A percentile compares a stretch with the other conserved stretches of the same genome.
Evolutionary conservation across 2,329 filamentous ascomycete genomes (phyloP).

Genomic region (Beauveria brongniartii): DNA sequence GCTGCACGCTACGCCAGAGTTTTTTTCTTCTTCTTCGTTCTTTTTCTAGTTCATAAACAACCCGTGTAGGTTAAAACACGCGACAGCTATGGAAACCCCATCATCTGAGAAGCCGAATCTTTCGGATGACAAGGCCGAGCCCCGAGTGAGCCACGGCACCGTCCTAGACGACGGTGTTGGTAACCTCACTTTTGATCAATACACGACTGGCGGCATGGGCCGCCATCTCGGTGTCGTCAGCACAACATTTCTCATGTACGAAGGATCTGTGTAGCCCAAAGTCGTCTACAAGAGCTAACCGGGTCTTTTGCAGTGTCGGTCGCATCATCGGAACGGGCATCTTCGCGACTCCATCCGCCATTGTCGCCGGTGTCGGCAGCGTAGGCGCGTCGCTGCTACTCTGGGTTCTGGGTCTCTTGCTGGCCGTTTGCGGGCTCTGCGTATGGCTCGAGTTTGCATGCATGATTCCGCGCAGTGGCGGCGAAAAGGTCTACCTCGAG

Average conservation of each 20-base stretch:
- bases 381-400: conserved; percentile 16
- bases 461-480: conserved; percentile 15
- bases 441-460: conserved; percentile 16
- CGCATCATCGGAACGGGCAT: conserved; percentile 19
- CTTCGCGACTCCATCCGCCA: conserved; percentile 17
- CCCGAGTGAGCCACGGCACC: neutral
- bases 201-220: conserved; percentile 16
- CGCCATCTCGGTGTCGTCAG: conserved; percentile 17
- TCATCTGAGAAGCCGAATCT: neutral
- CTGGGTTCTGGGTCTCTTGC: conserved; percentile 16
- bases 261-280: no score
- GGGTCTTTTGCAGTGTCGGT: conserved; percentile 11
- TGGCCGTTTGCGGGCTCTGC: conserved; percentile 4
- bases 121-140: neutral
- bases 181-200: conserved; percentile 15
- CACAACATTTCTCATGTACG: conserved; percentile 17
- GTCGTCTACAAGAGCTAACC: neutral
- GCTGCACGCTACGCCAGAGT: neutral
- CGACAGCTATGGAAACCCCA: neutral
- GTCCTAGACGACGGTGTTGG: conserved; percentile 12
- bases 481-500: conserved; percentile 16
- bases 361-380: conserved; percentile 15
- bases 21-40: neutral
- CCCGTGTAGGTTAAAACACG: neutral
- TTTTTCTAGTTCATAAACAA: no score